These are phyloP conservation scores for Agrostemma githago DNA, from an alignment of 148 eudicot genomes.

Conservation along the genomic window DNA sequence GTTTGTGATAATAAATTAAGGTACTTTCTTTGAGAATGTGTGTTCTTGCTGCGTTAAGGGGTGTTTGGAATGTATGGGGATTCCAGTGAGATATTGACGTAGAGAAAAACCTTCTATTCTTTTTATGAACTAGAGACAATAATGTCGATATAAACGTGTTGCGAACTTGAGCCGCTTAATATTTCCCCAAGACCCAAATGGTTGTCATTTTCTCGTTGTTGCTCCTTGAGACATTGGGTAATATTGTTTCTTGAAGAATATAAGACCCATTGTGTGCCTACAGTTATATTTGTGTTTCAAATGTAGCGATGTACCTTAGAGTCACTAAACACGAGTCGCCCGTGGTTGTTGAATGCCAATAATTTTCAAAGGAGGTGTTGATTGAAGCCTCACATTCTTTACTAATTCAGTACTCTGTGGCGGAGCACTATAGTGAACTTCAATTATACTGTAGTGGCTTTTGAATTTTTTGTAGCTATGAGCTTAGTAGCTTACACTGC, in stretches of 20 bases:
- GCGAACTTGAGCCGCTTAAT: too few relatives aligned
- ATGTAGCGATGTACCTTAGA: not conserved
- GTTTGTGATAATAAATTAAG: not conserved
- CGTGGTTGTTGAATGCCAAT: not conserved
- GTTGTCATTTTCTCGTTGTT: too few relatives aligned
- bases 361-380: not conserved
- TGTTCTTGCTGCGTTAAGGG: not conserved
- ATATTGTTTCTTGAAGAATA: not conserved
- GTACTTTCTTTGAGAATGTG: not conserved
- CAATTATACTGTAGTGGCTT: not conserved
- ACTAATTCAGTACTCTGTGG: not conserved
- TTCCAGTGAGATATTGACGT: not conserved
- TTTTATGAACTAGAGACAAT: too few relatives aligned
- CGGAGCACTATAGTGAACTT: not conserved
- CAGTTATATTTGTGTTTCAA: not conserved
- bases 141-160: too few relatives aligned
- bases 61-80: not conserved
- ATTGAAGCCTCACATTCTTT: not conserved
- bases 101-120: too few relatives aligned
- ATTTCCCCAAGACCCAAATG: too few relatives aligned
- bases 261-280: not conserved
- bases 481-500: slow-evolving; percentile 9
- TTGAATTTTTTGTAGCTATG: not conserved
- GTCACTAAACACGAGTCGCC: not conserved
- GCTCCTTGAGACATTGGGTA: not conserved